Conservation (phyloP, 805 yeast genomes). For the Cyberlindnera mississippiensis region DNA sequence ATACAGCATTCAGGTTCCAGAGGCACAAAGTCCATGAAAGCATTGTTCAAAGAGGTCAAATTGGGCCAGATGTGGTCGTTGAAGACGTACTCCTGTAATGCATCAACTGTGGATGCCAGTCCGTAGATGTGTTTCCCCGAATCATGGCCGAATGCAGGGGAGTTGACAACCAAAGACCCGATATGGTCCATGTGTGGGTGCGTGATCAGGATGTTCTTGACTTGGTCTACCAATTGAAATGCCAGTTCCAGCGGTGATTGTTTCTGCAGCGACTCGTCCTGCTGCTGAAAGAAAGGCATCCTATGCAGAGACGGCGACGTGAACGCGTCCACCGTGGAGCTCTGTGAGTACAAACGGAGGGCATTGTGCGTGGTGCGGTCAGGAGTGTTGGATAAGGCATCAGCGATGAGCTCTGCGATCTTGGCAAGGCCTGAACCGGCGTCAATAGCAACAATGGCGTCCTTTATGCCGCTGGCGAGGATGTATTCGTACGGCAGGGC, state of each 20-base stretch:
- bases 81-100: slow-evolving; percentile 54
- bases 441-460: slow-evolving; percentile 58
- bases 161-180: slow-evolving; percentile 61
- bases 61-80: slow-evolving; percentile 84
- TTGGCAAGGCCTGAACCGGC: slow-evolving; percentile 73
- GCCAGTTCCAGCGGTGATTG: slow-evolving; percentile 31
- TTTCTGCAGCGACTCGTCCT: neutral
- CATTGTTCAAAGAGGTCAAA: slow-evolving; percentile 29
- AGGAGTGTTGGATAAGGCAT: slow-evolving; percentile 10
- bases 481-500: slow-evolving; percentile 38
- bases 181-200: slow-evolving; percentile 88
- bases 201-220: slow-evolving; percentile 53
- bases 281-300: neutral
- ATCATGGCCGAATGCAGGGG: slow-evolving; percentile 46
- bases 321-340: slow-evolving; percentile 5
- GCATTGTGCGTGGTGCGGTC: slow-evolving; percentile 10
- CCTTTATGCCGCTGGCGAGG: slow-evolving; percentile 23
- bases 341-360: slow-evolving; percentile 10
- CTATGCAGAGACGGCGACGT: neutral
- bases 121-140: slow-evolving; percentile 50
- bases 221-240: slow-evolving; percentile 31
- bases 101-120: slow-evolving; percentile 44
- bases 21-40: slow-evolving; percentile 26
- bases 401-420: slow-evolving; percentile 39
- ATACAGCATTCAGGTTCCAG: slow-evolving; percentile 6